Evolutionary conservation across 2,329 filamentous ascomycete species (phyloP).

Genomic region (Zarea fungicola): DNA sequence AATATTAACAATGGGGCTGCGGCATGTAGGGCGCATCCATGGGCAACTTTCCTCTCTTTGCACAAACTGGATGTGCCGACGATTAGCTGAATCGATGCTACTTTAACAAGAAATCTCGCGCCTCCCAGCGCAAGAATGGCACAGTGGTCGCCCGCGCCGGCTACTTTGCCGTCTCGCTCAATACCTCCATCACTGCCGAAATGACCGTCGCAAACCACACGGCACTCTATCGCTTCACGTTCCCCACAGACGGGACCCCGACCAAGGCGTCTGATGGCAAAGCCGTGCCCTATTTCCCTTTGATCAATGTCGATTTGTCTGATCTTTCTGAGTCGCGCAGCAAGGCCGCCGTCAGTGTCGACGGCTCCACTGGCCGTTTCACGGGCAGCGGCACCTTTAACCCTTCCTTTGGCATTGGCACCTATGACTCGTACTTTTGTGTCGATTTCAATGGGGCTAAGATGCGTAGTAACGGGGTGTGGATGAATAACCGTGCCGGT

Average conservation of each 20-base stretch:
- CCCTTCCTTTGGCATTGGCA: conserved; percentile 57
- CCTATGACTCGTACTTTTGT: conserved; percentile 55
- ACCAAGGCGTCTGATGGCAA: conserved; percentile 14
- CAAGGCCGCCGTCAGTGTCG: conserved; percentile 18
- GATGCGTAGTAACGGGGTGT: conserved; percentile 53
- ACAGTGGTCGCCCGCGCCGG: conserved; percentile 54
- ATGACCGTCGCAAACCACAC: conserved; percentile 58
- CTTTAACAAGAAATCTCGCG: conserved; percentile 43
- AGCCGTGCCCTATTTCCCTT: conserved; percentile 30
- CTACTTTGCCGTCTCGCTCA: conserved; percentile 54
- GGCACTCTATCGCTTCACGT: conserved; percentile 57
- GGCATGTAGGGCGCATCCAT: conserved; percentile 34
- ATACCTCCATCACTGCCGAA: conserved; percentile 53
- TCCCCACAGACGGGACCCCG: conserved; percentile 32
- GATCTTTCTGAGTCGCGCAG: conserved; percentile 40
- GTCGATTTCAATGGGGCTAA: conserved; percentile 50
- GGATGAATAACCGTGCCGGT: conserved; percentile 47
- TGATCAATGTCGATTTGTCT: conserved; percentile 54
- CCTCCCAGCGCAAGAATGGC: conserved; percentile 42
- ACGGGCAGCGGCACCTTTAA: conserved; percentile 52
- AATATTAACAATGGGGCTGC: background rate
- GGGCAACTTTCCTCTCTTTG: conserved; percentile 49
- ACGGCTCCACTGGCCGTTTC: conserved; percentile 49
- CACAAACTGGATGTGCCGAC: conserved; percentile 40
- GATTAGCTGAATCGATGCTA: conserved; percentile 44